Conservation (phyloP, 805 yeast species). For the Pichia rugopelliculosa region DNA sequence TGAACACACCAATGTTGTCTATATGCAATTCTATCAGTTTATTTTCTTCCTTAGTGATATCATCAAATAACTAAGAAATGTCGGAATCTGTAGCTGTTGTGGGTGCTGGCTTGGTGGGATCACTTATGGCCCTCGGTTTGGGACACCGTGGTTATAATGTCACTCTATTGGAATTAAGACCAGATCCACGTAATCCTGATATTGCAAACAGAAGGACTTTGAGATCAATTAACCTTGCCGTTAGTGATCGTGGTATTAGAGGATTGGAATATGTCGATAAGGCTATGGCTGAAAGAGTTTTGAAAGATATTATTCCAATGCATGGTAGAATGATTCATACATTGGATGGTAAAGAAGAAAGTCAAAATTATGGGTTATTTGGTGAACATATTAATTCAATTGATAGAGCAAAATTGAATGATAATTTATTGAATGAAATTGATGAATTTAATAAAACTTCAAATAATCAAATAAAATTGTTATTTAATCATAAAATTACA, state of each 20-base stretch:
- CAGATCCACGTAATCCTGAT: conserved; percentile 47
- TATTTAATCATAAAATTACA: conserved; percentile 52
- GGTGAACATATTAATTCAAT: conserved; percentile 85
- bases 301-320: conserved; percentile 72
- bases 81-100: conserved; percentile 47
- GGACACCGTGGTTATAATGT: conserved; percentile 67
- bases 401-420: conserved; percentile 66
- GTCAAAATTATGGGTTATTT: conserved; percentile 70
- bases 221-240: conserved; percentile 79
- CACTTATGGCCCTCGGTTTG: conserved; percentile 75
- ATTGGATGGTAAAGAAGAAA: conserved; percentile 48
- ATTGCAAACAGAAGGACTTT: conserved; percentile 23
- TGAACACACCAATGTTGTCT: no score
- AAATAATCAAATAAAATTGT: conserved; percentile 30
- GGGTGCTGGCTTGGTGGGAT: conserved; percentile 91
- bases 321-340: conserved; percentile 87
- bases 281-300: conserved; percentile 46
- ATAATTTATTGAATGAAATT: conserved; percentile 55
- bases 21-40: no score
- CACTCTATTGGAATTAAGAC: conserved; percentile 60
- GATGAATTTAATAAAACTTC: conserved; percentile 32
- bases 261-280: conserved; percentile 59
- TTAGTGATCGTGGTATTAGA: conserved; percentile 75
- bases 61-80: no score
- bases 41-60: no score